These are phyloP conservation scores for Agapanthus africanus DNA, from an alignment of 106 monocot species.

Conservation along the genomic window DNA sequence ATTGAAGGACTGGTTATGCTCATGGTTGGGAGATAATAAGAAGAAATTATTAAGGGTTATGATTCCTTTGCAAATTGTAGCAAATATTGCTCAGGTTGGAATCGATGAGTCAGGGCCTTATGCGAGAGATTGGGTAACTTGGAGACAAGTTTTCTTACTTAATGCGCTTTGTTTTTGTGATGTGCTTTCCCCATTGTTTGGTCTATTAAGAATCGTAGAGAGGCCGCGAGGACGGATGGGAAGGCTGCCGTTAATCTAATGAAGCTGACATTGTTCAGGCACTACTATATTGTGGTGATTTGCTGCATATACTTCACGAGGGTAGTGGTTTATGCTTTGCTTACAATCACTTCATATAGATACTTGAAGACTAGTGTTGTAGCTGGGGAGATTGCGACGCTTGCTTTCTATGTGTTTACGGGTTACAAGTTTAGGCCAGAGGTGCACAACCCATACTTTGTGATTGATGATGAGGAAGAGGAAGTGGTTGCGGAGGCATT, in stretches of 20 bases:
- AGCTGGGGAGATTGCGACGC: constrained; percentile 69
- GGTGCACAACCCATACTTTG: constrained; percentile 73
- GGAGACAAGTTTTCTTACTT: constrained; percentile 78
- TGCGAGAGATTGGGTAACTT: constrained; percentile 56
- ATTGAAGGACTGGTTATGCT: constrained; percentile 69
- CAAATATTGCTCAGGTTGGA: constrained; percentile 70
- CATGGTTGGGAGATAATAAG: constrained; percentile 91
- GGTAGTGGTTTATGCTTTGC: constrained; percentile 33
- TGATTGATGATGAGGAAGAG: constrained; percentile 77
- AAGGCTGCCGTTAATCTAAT: constrained; percentile 85
- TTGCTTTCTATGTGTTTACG: constrained; percentile 76
- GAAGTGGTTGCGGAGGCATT: constrained; percentile 46
- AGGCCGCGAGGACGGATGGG: constrained; percentile 71
- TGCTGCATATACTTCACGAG: constrained; percentile 28
- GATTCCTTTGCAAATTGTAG: constrained; percentile 78
- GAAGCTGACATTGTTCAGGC: constrained; percentile 82
- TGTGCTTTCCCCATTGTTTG: constrained; percentile 85
- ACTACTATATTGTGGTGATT: constrained; percentile 77
- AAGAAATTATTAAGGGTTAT: constrained; percentile 83
- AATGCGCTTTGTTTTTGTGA: constrained; percentile 86
- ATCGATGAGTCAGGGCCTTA: constrained; percentile 61
- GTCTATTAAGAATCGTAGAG: constrained; percentile 81
- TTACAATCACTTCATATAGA: constrained; percentile 65
- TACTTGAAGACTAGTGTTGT: constrained; percentile 72
- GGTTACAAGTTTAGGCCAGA: constrained; percentile 79